These are phyloP conservation scores for Fusarium nanum DNA, from an alignment of 2,329 filamentous ascomycete species.

Conservation along the genomic window DNA sequence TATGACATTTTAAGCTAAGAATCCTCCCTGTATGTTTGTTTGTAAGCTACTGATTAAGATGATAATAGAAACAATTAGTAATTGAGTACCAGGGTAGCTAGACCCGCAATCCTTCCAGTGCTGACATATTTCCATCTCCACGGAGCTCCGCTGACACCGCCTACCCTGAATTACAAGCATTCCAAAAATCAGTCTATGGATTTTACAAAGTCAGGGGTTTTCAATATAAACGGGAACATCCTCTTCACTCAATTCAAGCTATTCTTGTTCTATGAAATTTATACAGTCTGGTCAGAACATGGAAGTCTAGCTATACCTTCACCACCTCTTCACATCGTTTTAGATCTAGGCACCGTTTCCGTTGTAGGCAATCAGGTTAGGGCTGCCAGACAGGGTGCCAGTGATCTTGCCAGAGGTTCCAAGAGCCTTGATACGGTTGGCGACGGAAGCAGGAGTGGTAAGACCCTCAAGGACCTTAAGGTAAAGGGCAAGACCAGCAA, in stretches of 20 bases:
- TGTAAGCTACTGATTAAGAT: not conserved
- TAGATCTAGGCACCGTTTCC: not conserved
- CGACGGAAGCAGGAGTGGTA: not conserved
- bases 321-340: not conserved
- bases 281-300: not conserved
- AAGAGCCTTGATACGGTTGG: not conserved
- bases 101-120: not conserved
- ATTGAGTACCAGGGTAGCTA: not conserved
- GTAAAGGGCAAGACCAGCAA: not conserved
- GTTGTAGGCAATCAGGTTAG: not conserved
- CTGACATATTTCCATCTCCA: not conserved
- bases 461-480: not conserved
- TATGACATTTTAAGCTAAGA: too few species aligned
- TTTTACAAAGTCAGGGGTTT: not conserved
- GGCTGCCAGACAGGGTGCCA: not conserved
- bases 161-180: not conserved
- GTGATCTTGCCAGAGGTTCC: not conserved
- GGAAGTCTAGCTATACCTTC: not conserved
- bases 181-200: not conserved
- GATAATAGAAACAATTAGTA: not conserved
- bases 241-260: not conserved
- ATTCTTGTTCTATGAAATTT: not conserved
- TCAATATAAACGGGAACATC: not conserved
- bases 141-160: not conserved
- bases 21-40: not conserved